Base-by-base conservation (phyloP, 139 green algal genomes). In the Chlorella sp. region DNA sequence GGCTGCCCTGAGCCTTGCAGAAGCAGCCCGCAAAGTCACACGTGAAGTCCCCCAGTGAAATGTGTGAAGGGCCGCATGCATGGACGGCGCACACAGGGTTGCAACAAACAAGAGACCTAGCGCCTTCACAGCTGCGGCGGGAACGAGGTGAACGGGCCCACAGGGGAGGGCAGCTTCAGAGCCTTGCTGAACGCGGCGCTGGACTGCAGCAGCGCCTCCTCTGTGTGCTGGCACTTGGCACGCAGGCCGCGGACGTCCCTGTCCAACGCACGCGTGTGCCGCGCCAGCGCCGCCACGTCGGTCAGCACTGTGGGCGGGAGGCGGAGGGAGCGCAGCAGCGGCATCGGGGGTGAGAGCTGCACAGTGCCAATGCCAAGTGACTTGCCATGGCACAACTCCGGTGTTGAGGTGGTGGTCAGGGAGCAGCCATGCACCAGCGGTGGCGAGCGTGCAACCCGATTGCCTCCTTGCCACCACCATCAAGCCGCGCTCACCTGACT, bases 241-340 rank as follows among this genome's bases (percentile, higher is more conserved):
- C 47, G 64, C 65, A 85, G 21, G 18, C 16, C 17, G 18, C 65
- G 80, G 47, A 85, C 44, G 56, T 85, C 80, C 18, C 21, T n/a
- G 67, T 85, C 80, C 41, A 85, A 20, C 30, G 44, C 64, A 18
- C 78, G 76, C 44, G 80, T 85, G 65, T 85, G 80, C 20, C 80
- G 39, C 18, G 80, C 80, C 23, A 85, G 80, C 3, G 80, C 39
- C 32, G 74, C 68, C 9, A 85, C 65, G 30, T 85, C 80, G 3
- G 65, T 47, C 44, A 74, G 39, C 67, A 78, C 65, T 64, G 78
- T 64, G 65, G 36, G 21, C 17, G 18, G 3, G 65, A 1, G 30
- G 30, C 32, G 30, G 0, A 44, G 65, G 30, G n/a, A n/a, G n/a
- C n/a, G n/a, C n/a, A n/a, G n/a, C n/a, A n/a, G n/a, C n/a, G n/a